These are phyloP conservation scores for Thielaviopsis cerberus DNA, from an alignment of 2,329 filamentous ascomycete species.

Conservation along the genomic window DNA sequence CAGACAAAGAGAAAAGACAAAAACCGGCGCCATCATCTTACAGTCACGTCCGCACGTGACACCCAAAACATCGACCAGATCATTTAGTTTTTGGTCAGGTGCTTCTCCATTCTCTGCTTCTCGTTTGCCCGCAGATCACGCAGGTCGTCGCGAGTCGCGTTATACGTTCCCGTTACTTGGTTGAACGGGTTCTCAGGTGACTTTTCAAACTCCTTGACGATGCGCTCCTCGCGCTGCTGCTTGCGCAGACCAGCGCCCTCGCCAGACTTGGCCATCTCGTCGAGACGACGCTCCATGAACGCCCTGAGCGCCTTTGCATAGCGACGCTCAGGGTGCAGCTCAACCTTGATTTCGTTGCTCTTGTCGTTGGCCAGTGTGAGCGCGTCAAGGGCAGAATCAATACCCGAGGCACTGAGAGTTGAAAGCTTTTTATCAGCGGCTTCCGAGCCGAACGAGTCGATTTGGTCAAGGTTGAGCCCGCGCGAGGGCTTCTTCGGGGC, in stretches of 20 bases:
- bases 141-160: conserved; percentile 63
- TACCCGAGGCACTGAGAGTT: conserved; percentile 63
- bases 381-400: conserved; percentile 85
- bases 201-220: conserved; percentile 86
- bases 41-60: background rate
- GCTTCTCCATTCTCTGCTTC: conserved; percentile 54
- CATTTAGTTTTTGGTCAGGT: conserved; percentile 31
- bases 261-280: conserved; percentile 72
- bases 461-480: conserved; percentile 56
- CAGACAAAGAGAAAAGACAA: background rate
- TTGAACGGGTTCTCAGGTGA: conserved; percentile 92
- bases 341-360: conserved; percentile 43
- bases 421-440: conserved; percentile 24
- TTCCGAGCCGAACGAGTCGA: conserved; percentile 54
- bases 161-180: conserved; percentile 57
- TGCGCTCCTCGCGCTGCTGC: conserved; percentile 68
- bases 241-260: conserved; percentile 52
- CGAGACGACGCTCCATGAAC: conserved; percentile 63
- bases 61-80: no score
- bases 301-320: conserved; percentile 71
- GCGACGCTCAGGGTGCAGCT: conserved; percentile 72
- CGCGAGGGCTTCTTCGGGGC: conserved; percentile 41
- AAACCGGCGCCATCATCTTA: background rate
- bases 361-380: conserved; percentile 43
- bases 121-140: conserved; percentile 45